Conservation (phyloP, 2,329 filamentous ascomycete species). For the Cladosporium sp. region DNA sequence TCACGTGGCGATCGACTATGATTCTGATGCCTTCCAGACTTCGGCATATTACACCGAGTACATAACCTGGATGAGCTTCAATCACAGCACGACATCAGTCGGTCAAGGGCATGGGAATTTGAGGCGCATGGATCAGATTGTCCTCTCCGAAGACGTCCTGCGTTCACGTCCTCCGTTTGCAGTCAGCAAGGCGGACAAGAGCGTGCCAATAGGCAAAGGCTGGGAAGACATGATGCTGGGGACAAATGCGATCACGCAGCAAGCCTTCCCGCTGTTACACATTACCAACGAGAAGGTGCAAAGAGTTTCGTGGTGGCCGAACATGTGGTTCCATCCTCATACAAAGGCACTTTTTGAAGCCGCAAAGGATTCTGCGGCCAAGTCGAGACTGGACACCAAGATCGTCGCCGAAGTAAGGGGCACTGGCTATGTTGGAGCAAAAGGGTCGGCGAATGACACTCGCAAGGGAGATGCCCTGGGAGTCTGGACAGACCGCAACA, state of each 20-base stretch:
- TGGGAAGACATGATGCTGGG: conserved; percentile 27
- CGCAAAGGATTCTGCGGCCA: conserved; percentile 18
- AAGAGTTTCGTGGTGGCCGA: conserved; percentile 27
- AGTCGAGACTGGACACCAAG: conserved; percentile 9
- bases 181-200: not conserved
- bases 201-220: conserved; percentile 8
- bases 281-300: conserved; percentile 27
- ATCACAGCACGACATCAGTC: conserved; percentile 21
- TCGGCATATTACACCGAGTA: conserved; percentile 25
- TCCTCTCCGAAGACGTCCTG: conserved; percentile 21
- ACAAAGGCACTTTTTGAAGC: conserved; percentile 22
- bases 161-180: conserved; percentile 22
- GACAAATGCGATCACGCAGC: conserved; percentile 25
- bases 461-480: conserved; percentile 20
- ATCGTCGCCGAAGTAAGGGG: not conserved
- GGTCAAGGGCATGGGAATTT: not conserved
- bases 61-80: conserved; percentile 29
- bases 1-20: conserved; percentile 28
- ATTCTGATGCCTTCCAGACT: conserved; percentile 29
- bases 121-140: conserved; percentile 23
- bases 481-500: conserved; percentile 24
- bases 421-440: not conserved
- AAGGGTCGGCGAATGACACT: not conserved
- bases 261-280: conserved; percentile 26
- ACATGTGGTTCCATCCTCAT: conserved; percentile 30